Conservation (phyloP, 306 rosid genomes). For the Medicago arabica region DNA sequence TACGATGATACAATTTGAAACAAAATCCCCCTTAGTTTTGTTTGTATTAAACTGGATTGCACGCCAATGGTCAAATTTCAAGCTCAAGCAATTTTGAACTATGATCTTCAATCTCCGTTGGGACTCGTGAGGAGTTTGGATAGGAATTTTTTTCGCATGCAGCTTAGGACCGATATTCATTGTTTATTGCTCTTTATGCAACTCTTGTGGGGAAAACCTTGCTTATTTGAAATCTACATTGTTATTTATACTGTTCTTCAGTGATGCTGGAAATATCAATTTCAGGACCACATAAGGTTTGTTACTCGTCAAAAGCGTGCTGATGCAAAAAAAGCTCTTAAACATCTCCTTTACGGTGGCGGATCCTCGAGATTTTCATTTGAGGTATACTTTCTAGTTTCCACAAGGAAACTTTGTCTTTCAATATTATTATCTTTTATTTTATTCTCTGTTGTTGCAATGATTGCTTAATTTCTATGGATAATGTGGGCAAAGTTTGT, state of each 20-base stretch:
- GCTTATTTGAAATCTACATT: slow-evolving; percentile 31
- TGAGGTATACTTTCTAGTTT: slow-evolving; percentile 49
- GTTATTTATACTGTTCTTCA: slow-evolving; percentile 26
- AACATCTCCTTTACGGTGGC: slow-evolving; percentile 68
- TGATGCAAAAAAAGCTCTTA: slow-evolving; percentile 86
- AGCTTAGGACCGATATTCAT: slow-evolving; percentile 2
- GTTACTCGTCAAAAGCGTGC: slow-evolving; percentile 80
- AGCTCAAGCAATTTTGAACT: not conserved
- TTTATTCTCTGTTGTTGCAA: slow-evolving; percentile 20
- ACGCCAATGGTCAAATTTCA: slow-evolving; percentile 19
- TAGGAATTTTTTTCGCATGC: slow-evolving; percentile 16
- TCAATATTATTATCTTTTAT: slow-evolving; percentile 25
- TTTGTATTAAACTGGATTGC: not conserved
- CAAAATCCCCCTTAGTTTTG: not conserved
- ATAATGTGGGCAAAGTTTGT: slow-evolving; percentile 19
- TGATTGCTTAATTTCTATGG: not conserved
- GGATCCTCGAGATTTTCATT: slow-evolving; percentile 60
- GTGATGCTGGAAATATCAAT: slow-evolving; percentile 44
- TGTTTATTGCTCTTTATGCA: not conserved
- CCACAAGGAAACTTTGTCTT: slow-evolving; percentile 27
- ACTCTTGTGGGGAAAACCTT: slow-evolving; percentile 4
- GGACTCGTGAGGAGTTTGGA: slow-evolving; percentile 2
- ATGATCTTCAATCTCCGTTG: slow-evolving; percentile 1
- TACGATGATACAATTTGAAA: not conserved
- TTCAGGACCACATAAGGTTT: slow-evolving; percentile 68